A percentile compares a stretch with the other conserved stretches of the same genome.
These are phyloP conservation scores for Buddleja alternifolia DNA, from an alignment of 257 asterid genomes.

Conservation along the genomic window DNA sequence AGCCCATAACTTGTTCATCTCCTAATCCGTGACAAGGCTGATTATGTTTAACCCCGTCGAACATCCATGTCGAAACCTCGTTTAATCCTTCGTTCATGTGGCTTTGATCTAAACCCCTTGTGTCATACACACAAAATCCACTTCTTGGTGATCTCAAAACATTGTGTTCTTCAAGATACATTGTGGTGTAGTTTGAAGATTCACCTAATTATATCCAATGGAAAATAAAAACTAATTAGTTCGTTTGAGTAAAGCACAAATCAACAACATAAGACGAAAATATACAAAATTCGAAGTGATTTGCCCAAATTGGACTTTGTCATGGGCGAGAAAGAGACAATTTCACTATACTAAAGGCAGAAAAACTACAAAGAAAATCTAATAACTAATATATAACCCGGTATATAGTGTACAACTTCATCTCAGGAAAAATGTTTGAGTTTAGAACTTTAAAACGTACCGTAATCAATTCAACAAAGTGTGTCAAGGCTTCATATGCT, in stretches of 20 bases:
- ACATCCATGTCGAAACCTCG: constrained; percentile 63
- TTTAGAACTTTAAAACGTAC: too few relatives aligned
- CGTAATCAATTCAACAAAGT: too few relatives aligned
- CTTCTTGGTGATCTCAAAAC: constrained; percentile 62
- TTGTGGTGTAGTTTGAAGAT: constrained; percentile 53
- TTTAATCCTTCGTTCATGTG: constrained; percentile 48
- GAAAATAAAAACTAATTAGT: background rate
- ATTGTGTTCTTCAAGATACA: constrained; percentile 73
- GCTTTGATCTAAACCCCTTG: constrained; percentile 56
- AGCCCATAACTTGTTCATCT: constrained; percentile 29
- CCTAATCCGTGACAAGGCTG: constrained; percentile 56
- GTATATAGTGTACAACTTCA: too few relatives aligned
- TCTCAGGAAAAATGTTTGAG: too few relatives aligned
- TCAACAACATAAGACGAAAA: too few relatives aligned
- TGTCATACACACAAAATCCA: constrained; percentile 71
- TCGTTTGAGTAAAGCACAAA: background rate
- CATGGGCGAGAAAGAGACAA: too few relatives aligned
- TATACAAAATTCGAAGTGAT: too few relatives aligned
- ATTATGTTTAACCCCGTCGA: constrained; percentile 57
- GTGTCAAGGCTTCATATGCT: too few relatives aligned
- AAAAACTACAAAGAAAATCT: too few relatives aligned
- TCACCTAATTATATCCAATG: constrained; percentile 28
- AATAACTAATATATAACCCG: too few relatives aligned
- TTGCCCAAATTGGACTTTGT: too few relatives aligned
- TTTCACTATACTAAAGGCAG: too few relatives aligned